Evolutionary conservation across 495 filamentous ascomycete genomes (phyloP).

Genomic region (Annulohypoxylon stygium): DNA sequence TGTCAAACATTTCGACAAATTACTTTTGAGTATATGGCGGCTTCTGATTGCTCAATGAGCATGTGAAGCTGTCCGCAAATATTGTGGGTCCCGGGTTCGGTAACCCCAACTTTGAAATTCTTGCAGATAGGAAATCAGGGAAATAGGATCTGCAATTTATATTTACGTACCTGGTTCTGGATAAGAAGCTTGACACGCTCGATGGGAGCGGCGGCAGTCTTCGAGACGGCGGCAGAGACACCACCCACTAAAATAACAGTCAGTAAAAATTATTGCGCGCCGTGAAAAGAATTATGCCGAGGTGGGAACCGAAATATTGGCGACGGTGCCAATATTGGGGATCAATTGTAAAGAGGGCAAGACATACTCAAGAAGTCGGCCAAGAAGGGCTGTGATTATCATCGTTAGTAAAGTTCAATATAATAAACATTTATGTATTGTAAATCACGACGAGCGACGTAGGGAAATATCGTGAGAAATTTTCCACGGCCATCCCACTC

Average conservation of each 20-base stretch:
- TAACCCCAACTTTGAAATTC: slow-evolving; percentile 18
- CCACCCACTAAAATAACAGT: slow-evolving; percentile 83
- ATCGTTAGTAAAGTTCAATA: slow-evolving; percentile 44
- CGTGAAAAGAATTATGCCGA: slow-evolving; percentile 28
- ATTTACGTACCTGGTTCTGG: slow-evolving; percentile 94
- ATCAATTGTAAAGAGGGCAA: slow-evolving; percentile 24
- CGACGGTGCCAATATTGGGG: slow-evolving; percentile 1
- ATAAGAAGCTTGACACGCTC: slow-evolving; percentile 99
- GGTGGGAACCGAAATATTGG: slow-evolving; percentile 28
- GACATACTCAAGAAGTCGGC: slow-evolving; percentile 98
- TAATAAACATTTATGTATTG: not conserved
- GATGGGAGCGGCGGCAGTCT: slow-evolving; percentile 99
- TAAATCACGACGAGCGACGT: not conserved
- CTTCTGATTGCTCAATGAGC: slow-evolving; percentile 20
- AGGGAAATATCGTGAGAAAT: slow-evolving; percentile 35
- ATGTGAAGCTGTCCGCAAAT: slow-evolving; percentile 16
- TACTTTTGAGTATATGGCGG: slow-evolving; percentile 26
- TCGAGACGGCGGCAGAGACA: slow-evolving; percentile 99
- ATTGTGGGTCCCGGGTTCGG: slow-evolving; percentile 24
- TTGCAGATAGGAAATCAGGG: slow-evolving; percentile 8
- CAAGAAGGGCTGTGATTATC: slow-evolving; percentile 71
- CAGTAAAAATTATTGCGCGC: slow-evolving; percentile 41
- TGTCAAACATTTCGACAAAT: slow-evolving; percentile 38
- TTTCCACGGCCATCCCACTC: slow-evolving; percentile 38
- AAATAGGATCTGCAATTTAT: slow-evolving; percentile 9